These are phyloP conservation scores for Wilhelminamyces savonicus DNA, from an alignment of 805 yeast genomes.

Conservation along the genomic window DNA sequence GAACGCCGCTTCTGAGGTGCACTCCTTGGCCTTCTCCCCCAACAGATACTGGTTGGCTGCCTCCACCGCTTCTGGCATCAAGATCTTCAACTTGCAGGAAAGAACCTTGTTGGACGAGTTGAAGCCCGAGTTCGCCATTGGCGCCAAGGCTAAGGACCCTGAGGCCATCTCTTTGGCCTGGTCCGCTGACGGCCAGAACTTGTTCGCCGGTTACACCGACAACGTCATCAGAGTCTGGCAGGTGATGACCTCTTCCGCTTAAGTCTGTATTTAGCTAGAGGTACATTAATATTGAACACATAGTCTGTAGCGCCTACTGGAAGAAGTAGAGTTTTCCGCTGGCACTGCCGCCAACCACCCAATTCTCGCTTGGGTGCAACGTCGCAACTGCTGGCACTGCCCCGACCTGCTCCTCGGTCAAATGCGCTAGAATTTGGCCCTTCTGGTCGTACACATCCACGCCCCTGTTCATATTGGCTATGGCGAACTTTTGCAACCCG, in stretches of 20 bases:
- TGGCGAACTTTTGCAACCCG: slow-evolving; percentile 73
- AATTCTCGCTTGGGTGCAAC: slow-evolving; percentile 80
- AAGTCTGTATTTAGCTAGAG: slow-evolving; percentile 8
- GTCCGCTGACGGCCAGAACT: slow-evolving; percentile 99
- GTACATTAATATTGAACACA: background rate
- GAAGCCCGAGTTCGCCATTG: slow-evolving; percentile 92
- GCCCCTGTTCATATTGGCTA: slow-evolving; percentile 88
- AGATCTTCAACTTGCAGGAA: slow-evolving; percentile 96
- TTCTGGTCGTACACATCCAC: slow-evolving; percentile 74
- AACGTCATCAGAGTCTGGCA: slow-evolving; percentile 99
- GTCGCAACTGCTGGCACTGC: slow-evolving; percentile 90
- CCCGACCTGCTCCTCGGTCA: slow-evolving; percentile 54
- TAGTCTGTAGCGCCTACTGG: slow-evolving; percentile 11
- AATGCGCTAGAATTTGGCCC: slow-evolving; percentile 75
- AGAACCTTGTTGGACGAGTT: slow-evolving; percentile 92
- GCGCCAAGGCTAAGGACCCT: slow-evolving; percentile 92
- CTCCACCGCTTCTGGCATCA: slow-evolving; percentile 96
- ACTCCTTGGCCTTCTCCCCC: slow-evolving; percentile 99
- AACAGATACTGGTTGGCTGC: slow-evolving; percentile 99
- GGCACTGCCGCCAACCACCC: slow-evolving; percentile 93
- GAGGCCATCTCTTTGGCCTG: slow-evolving; percentile 97
- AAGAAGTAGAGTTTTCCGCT: slow-evolving; percentile 81
- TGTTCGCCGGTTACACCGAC: slow-evolving; percentile 99
- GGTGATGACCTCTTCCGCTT: slow-evolving; percentile 83
- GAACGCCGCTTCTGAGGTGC: slow-evolving; percentile 92